Evolutionary conservation across 257 asterid genomes (phyloP).

Genomic region (Rehmannia glutinosa): DNA sequence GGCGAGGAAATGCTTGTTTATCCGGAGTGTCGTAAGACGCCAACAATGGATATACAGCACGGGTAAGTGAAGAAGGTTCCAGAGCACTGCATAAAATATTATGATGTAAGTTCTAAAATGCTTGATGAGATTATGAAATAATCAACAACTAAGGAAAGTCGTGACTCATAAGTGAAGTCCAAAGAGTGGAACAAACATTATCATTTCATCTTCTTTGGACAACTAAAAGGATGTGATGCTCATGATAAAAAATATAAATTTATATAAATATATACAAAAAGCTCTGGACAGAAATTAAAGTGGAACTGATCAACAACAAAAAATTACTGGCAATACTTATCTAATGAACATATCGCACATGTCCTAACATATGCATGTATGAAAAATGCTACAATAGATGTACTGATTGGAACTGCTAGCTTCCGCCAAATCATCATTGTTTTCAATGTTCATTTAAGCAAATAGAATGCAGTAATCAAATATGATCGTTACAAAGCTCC

Average conservation of each 20-base stretch:
- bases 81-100: slow-evolving; percentile 74
- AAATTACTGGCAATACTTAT: background rate
- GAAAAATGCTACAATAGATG: background rate
- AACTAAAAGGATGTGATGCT: background rate
- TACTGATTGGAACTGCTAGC: background rate
- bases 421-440: background rate
- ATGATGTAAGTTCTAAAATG: slow-evolving; percentile 13
- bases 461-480: background rate
- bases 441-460: background rate
- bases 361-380: background rate
- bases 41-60: slow-evolving; percentile 85
- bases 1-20: slow-evolving; percentile 93
- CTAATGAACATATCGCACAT: background rate
- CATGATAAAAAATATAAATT: no score
- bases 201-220: background rate
- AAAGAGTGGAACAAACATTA: background rate
- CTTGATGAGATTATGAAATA: background rate
- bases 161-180: background rate
- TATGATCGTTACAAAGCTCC: background rate
- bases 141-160: background rate
- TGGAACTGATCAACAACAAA: background rate
- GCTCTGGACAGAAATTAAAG: background rate
- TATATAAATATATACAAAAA: no score
- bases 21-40: slow-evolving; percentile 77
- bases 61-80: slow-evolving; percentile 85